Evolutionary conservation across 2,329 filamentous ascomycete species (phyloP).

Genomic region (Aspergillus calidoustus): DNA sequence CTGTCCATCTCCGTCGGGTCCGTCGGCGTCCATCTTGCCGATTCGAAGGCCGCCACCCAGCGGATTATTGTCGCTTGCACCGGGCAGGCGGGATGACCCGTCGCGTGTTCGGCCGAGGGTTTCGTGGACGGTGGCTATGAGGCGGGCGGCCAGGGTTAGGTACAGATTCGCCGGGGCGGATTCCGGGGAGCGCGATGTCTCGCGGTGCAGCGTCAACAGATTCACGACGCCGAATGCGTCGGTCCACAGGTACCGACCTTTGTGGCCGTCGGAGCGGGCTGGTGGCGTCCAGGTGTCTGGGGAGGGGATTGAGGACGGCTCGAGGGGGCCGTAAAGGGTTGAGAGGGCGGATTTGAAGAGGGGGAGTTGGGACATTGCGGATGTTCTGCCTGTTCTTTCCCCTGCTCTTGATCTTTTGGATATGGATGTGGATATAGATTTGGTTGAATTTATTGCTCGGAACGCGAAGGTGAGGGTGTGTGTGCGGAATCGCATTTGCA

Average conservation of each 20-base stretch:
- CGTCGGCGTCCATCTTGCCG: constrained; percentile 57
- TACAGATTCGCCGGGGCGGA: constrained; percentile 39
- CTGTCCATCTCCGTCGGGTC: constrained; percentile 61
- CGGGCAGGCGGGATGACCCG: constrained; percentile 51
- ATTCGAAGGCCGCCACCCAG: constrained; percentile 62
- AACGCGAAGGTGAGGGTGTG: neutral
- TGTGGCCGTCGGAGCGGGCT: constrained; percentile 57
- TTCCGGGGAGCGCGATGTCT: constrained; percentile 26
- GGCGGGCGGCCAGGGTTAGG: constrained; percentile 53
- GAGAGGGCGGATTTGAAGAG: constrained; percentile 45
- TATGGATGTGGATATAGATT: neutral
- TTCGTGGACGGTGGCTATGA: constrained; percentile 58
- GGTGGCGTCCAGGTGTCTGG: constrained; percentile 54
- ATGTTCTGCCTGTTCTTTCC: neutral
- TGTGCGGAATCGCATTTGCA: neutral
- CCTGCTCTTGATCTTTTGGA: neutral
- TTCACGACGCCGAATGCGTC: constrained; percentile 65
- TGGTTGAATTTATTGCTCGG: neutral
- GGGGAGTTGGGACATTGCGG: constrained; percentile 18
- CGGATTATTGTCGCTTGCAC: constrained; percentile 57
- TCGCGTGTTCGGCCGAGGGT: constrained; percentile 59
- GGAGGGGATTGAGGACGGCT: constrained; percentile 36
- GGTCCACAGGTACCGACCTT: constrained; percentile 65
- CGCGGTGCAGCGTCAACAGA: constrained; percentile 58
- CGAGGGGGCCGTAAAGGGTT: constrained; percentile 46